Evolutionary conservation across 2,329 filamentous ascomycete species (phyloP).

Genomic region (Pestalotiopsis sp.): DNA sequence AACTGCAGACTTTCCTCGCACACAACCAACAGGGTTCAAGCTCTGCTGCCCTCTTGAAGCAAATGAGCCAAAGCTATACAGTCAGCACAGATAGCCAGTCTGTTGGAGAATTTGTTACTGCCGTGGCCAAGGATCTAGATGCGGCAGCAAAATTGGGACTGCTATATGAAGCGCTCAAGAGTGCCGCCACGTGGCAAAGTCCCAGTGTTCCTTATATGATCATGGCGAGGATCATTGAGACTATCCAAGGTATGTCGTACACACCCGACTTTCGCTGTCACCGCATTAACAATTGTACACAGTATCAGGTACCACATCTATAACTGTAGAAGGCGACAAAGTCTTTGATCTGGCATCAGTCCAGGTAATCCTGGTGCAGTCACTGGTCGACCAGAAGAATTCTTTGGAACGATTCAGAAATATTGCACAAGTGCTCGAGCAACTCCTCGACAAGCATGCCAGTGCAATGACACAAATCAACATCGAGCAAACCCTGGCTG

Average conservation of each 20-base stretch:
- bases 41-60: conserved; percentile 14
- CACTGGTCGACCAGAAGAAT: conserved; percentile 21
- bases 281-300: neutral
- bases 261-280: too few relatives aligned
- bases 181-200: conserved; percentile 21
- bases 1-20: conserved; percentile 29
- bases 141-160: conserved; percentile 20
- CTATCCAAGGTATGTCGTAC: conserved; percentile 11
- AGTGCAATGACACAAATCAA: conserved; percentile 60
- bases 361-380: conserved; percentile 24
- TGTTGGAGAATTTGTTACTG: conserved; percentile 28
- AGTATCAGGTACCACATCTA: conserved; percentile 6
- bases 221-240: conserved; percentile 14
- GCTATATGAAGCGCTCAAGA: conserved; percentile 22
- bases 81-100: conserved; percentile 20
- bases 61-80: conserved; percentile 12
- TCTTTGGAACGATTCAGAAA: conserved; percentile 30
- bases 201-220: conserved; percentile 21
- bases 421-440: conserved; percentile 28
- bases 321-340: conserved; percentile 13
- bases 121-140: conserved; percentile 24
- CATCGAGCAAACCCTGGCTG: conserved; percentile 54
- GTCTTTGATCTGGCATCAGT: conserved; percentile 26
- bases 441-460: conserved; percentile 53
- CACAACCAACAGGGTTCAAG: conserved; percentile 20